Conservation (phyloP, 2,329 filamentous ascomycete genomes). For the Chaetomiaceae sp. region DNA sequence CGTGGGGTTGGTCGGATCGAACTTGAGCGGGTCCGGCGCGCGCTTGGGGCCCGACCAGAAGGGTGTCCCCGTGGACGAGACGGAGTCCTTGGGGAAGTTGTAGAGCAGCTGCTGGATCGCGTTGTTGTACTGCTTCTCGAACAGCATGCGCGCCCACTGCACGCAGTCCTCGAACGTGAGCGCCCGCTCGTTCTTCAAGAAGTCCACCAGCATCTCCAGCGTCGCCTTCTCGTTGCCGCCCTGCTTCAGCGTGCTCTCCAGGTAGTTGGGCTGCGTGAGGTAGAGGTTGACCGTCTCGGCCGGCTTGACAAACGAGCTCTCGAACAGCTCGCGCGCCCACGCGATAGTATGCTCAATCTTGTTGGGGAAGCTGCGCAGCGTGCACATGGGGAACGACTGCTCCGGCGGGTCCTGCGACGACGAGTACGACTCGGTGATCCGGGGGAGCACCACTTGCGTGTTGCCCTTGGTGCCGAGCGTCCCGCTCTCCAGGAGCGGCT, state of each 20-base stretch:
- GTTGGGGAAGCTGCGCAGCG: slow-evolving; percentile 94
- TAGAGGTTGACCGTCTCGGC: slow-evolving; percentile 94
- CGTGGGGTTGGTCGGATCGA: slow-evolving; percentile 75
- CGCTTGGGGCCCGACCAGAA: slow-evolving; percentile 99
- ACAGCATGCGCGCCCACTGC: slow-evolving; percentile 86
- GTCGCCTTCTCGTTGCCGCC: slow-evolving; percentile 93
- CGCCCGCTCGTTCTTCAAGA: slow-evolving; percentile 85
- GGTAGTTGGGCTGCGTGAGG: slow-evolving; percentile 82
- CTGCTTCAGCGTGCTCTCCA: slow-evolving; percentile 81
- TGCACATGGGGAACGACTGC: slow-evolving; percentile 99
- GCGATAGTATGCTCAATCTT: slow-evolving; percentile 98
- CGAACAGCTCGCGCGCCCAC: slow-evolving; percentile 94
- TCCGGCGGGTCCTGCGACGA: slow-evolving; percentile 92
- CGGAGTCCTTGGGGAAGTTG: slow-evolving; percentile 94
- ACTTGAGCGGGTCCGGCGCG: slow-evolving; percentile 84
- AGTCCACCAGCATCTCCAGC: slow-evolving; percentile 82
- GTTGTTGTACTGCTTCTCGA: slow-evolving; percentile 96
- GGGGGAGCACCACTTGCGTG: slow-evolving; percentile 88
- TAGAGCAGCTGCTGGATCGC: slow-evolving; percentile 90
- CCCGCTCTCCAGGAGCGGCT: slow-evolving; percentile 90
- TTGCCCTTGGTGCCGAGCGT: slow-evolving; percentile 99
- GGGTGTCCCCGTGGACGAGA: slow-evolving; percentile 76
- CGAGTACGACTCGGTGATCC: slow-evolving; percentile 93
- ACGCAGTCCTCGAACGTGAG: slow-evolving; percentile 94
- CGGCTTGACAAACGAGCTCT: slow-evolving; percentile 87